A percentile compares a stretch with the other conserved stretches of the same genome.
Conservation (phyloP, 2,329 filamentous ascomycete species). For the Cladosporium sphaerospermum region DNA sequence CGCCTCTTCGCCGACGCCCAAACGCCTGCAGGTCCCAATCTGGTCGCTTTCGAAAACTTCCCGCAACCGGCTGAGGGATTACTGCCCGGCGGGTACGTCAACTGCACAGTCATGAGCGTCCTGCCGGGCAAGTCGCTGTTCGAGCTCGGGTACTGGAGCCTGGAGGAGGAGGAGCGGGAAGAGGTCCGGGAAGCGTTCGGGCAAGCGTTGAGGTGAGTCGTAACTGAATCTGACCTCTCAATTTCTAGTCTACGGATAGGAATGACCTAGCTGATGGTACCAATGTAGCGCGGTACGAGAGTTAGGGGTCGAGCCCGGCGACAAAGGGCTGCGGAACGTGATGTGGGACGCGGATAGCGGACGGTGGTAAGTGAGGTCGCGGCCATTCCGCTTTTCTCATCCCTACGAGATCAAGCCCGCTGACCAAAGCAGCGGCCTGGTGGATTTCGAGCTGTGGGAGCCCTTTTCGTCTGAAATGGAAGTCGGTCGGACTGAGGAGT, state of each 20-base stretch:
- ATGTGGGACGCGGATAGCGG: constrained; percentile 22
- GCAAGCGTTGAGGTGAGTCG: constrained; percentile 18
- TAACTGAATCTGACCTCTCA: not conserved
- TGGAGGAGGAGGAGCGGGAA: constrained; percentile 15
- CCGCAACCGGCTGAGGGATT: constrained; percentile 19
- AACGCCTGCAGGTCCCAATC: constrained; percentile 19
- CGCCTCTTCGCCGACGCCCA: constrained; percentile 17
- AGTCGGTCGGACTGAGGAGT: not conserved
- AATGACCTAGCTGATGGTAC: not conserved
- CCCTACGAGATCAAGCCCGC: not conserved
- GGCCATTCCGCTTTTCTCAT: constrained; percentile 5
- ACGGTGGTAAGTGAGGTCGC: constrained; percentile 1
- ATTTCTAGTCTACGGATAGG: too few species aligned
- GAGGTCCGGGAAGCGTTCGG: constrained; percentile 23
- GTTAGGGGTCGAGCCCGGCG: constrained; percentile 25
- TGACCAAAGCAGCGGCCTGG: constrained; percentile 17
- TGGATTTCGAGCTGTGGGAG: constrained; percentile 29
- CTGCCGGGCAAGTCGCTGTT: constrained; percentile 25
- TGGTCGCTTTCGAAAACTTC: constrained; percentile 19
- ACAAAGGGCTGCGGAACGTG: constrained; percentile 28
- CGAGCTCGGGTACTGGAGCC: constrained; percentile 26
- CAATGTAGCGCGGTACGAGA: constrained; percentile 19
- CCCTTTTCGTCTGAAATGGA: constrained; percentile 15
- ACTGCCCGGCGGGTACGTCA: constrained; percentile 25
- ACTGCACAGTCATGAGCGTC: constrained; percentile 25